phyloP scores from a whole-genome alignment of 208 protist species.

The Wallacemonas sp. region DNA sequence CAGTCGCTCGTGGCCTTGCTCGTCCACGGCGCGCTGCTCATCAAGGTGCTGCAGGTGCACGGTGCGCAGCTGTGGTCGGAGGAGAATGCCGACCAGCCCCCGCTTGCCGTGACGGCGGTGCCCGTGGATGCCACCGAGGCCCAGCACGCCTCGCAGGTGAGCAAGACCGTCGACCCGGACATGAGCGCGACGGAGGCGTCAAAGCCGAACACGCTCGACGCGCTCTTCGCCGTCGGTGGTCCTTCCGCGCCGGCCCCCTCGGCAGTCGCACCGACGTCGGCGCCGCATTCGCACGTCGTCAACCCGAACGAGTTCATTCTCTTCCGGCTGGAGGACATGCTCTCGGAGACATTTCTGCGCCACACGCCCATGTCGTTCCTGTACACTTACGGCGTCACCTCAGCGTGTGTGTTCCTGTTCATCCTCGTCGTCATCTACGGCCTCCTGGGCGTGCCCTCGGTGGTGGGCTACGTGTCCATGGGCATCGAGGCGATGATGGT shows the following conservation, averaged over 20 bases:
- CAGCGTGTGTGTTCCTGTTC: conserved; percentile 18
- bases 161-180: neutral
- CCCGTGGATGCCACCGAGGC: neutral
- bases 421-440: conserved; percentile 40
- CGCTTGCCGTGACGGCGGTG: neutral
- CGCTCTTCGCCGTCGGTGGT: neutral
- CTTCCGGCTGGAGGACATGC: conserved; percentile 30
- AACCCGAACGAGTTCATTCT: conserved; percentile 21
- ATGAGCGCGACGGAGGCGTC: neutral
- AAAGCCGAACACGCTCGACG: neutral
- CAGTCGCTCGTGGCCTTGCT: conserved; percentile 58
- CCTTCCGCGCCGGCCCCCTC: neutral
- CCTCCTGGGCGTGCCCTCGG: conserved; percentile 17
- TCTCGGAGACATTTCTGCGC: conserved; percentile 33
- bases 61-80: conserved; percentile 14
- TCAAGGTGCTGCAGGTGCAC: conserved; percentile 51
- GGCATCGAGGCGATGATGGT: conserved; percentile 68
- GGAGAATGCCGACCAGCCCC: conserved; percentile 2
- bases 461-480: conserved; percentile 73
- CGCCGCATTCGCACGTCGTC: neutral
- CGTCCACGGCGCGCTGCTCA: conserved; percentile 54
- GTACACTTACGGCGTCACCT: conserved; percentile 20
- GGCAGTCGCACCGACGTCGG: neutral
- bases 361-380: conserved; percentile 36
- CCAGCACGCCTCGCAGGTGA: neutral